Percentiles rank a stretch among this genome's conserved stretches.
phyloP scores from a whole-genome alignment of 169 alveolate genomes.

The Plasmodium gaboni region DNA sequence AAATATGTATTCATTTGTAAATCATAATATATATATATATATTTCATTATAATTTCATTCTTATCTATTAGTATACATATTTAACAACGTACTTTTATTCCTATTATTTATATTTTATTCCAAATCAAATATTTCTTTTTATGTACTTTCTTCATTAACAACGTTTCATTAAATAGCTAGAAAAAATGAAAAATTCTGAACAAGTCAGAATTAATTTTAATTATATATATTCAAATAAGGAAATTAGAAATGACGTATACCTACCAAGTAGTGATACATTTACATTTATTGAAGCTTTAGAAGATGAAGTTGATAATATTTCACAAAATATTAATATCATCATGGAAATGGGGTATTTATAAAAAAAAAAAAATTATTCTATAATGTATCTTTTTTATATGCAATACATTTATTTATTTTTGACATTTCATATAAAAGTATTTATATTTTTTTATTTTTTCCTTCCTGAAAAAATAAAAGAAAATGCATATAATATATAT shows the following conservation, averaged over 20 bases:
- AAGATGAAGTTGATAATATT: constrained; percentile 72
- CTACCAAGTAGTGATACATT: constrained; percentile 86
- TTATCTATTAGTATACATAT: neutral
- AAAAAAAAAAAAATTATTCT: neutral
- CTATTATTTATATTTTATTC: no score
- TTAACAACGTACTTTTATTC: neutral
- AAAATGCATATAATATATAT: neutral
- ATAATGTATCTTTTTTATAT: no score
- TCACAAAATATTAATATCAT: constrained; percentile 17
- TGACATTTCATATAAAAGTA: neutral
- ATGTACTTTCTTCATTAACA: neutral
- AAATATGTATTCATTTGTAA: no score
- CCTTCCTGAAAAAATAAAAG: neutral
- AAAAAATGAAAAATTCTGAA: constrained; percentile 14
- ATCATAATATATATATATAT: neutral
- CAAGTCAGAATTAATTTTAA: constrained; percentile 57
- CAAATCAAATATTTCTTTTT: no score
- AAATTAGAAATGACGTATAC: constrained; percentile 74
- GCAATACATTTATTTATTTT: no score
- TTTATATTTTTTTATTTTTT: neutral
- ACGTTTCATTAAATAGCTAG: no score
- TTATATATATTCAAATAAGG: constrained; percentile 63
- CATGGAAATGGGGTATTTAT: constrained; percentile 71
- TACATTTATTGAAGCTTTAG: constrained; percentile 79
- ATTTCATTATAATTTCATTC: neutral